phyloP scores from a whole-genome alignment of 1,284 basidiomycete species.

The Fomitopsis palustris region DNA sequence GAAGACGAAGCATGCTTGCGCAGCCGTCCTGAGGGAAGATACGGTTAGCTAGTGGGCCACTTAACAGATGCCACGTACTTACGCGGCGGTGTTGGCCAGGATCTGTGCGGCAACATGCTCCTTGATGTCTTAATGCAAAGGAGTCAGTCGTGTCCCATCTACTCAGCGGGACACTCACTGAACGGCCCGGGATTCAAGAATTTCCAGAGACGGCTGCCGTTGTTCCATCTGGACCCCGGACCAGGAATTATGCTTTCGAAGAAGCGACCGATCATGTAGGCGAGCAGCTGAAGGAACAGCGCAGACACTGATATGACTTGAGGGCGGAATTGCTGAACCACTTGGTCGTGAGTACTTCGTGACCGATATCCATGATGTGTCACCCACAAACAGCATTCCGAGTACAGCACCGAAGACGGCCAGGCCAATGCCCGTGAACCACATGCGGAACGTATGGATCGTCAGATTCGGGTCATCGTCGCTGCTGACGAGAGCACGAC shows the following conservation, averaged over 20 bases:
- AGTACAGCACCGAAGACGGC: conserved; percentile 55
- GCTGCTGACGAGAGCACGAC: conserved; percentile 47
- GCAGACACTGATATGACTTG: conserved; percentile 57
- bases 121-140: conserved; percentile 42
- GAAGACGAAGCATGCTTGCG: conserved; percentile 25
- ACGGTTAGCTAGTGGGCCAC: not conserved
- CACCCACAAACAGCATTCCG: conserved; percentile 52
- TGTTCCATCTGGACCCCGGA: conserved; percentile 34
- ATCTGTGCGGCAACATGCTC: conserved; percentile 63
- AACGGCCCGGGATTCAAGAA: conserved; percentile 55
- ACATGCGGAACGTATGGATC: conserved; percentile 43
- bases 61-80: not conserved
- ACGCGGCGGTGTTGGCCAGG: conserved; percentile 34
- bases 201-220: conserved; percentile 45
- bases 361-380: not conserved
- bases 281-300: conserved; percentile 52
- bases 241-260: conserved; percentile 48
- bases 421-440: conserved; percentile 47
- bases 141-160: not conserved
- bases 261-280: conserved; percentile 39
- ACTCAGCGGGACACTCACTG: conserved; percentile 32
- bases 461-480: conserved; percentile 58
- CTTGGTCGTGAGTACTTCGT: not conserved
- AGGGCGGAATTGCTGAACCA: conserved; percentile 30
- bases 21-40: not conserved